Percentiles rank a stretch among this genome's conserved stretches.
Conservation (phyloP, 2,329 filamentous ascomycete species). For the Nemania sp. region DNA sequence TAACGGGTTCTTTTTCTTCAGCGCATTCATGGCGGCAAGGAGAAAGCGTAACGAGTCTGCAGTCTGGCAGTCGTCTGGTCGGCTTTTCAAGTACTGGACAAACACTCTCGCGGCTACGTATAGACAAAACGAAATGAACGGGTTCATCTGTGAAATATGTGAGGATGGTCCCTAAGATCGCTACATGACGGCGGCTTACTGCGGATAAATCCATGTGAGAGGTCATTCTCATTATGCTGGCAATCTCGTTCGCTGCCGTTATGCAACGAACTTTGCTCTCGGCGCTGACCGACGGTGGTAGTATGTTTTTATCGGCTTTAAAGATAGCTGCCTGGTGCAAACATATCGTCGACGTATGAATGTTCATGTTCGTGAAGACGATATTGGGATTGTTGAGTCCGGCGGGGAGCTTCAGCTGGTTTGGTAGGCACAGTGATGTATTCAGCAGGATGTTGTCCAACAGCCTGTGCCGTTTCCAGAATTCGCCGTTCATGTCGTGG, state of each 20-base stretch:
- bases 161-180: background rate
- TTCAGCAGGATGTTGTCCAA: slow-evolving; percentile 91
- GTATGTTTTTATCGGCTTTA: slow-evolving; percentile 87
- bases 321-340: slow-evolving; percentile 98
- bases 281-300: slow-evolving; percentile 75
- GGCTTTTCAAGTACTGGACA: slow-evolving; percentile 92
- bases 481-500: slow-evolving; percentile 85
- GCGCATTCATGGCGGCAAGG: slow-evolving; percentile 83
- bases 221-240: slow-evolving; percentile 92
- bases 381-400: slow-evolving; percentile 80
- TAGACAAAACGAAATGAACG: slow-evolving; percentile 92
- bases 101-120: slow-evolving; percentile 97
- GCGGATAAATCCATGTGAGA: slow-evolving; percentile 83
- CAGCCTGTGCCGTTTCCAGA: slow-evolving; percentile 90
- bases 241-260: slow-evolving; percentile 89
- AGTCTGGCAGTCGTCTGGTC: slow-evolving; percentile 80
- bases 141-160: slow-evolving; percentile 71
- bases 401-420: slow-evolving; percentile 74
- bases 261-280: slow-evolving; percentile 95
- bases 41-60: slow-evolving; percentile 86
- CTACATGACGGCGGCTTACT: slow-evolving; percentile 57
- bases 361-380: slow-evolving; percentile 94
- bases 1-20: slow-evolving; percentile 85
- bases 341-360: slow-evolving; percentile 95
- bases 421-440: slow-evolving; percentile 80